These are phyloP conservation scores for Groenewaldozyma salmanticensis DNA, from an alignment of 805 yeast species.

Conservation along the genomic window DNA sequence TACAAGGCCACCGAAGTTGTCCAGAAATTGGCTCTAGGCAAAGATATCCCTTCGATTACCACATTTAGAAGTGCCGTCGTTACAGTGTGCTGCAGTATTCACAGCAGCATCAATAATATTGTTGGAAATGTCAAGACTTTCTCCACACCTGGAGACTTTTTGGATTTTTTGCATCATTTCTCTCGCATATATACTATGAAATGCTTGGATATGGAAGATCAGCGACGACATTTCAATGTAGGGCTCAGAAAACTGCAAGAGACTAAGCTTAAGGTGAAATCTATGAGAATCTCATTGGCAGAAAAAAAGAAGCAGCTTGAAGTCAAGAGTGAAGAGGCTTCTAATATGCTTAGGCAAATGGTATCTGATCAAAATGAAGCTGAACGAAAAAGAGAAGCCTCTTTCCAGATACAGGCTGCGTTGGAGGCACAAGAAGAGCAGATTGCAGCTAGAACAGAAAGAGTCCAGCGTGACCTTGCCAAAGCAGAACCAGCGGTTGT, in stretches of 20 bases:
- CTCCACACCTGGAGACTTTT: slow-evolving; percentile 43
- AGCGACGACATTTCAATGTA: slow-evolving; percentile 58
- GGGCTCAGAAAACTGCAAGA: slow-evolving; percentile 73
- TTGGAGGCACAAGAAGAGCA: slow-evolving; percentile 56
- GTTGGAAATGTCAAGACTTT: neutral
- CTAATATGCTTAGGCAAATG: slow-evolving; percentile 62
- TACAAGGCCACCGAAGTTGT: slow-evolving; percentile 29
- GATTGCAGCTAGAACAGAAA: slow-evolving; percentile 42
- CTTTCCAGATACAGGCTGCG: slow-evolving; percentile 63
- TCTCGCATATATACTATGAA: slow-evolving; percentile 32
- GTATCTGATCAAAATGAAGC: slow-evolving; percentile 83
- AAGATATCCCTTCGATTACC: slow-evolving; percentile 3
- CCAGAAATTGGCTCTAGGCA: neutral
- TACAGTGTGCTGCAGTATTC: slow-evolving; percentile 35
- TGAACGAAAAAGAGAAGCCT: slow-evolving; percentile 80
- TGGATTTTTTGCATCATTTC: slow-evolving; percentile 43
- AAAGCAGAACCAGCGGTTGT: slow-evolving; percentile 74
- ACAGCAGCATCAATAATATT: slow-evolving; percentile 21
- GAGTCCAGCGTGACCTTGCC: slow-evolving; percentile 56
- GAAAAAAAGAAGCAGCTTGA: slow-evolving; percentile 41
- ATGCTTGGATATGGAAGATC: slow-evolving; percentile 44
- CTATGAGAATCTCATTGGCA: slow-evolving; percentile 44
- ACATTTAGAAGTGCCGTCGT: slow-evolving; percentile 39
- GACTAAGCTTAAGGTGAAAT: slow-evolving; percentile 62
- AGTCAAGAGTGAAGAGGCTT: slow-evolving; percentile 59